Base-by-base conservation (phyloP, 345 rosid genomes). In the Hirschfeldia incana region DNA sequence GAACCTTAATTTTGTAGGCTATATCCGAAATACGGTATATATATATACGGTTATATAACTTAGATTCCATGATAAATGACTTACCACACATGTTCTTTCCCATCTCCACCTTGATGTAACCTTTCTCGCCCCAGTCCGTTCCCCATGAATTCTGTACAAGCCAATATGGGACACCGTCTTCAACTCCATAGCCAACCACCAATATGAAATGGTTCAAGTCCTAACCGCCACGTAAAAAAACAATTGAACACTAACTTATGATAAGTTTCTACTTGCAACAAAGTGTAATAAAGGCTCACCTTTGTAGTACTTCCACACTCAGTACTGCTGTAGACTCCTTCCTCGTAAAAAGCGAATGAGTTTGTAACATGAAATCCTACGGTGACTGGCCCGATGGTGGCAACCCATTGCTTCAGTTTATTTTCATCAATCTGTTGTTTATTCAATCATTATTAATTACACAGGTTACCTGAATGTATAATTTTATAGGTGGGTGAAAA, bases 141-240 rank as follows among this genome's bases (percentile, higher is more conserved):
- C 97, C 97, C 97, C 97, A 89, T n/a, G 98, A 94, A 85, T 94
- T 92, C 91, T 94, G 90, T 69, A 92, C 82, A 49, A 94, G 88
- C 98, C 98, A 94, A 79, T 89, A 92, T 1, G 91, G 91, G 2
- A 90, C 84, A 33, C 89, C 95, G 36, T 86, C 55, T 84, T 92
- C 97, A 9, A 92, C 84, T 80, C 98, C 98, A 73, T 90, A 92
- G 9, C 98, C 98, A 46, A 94, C 95, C 8, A 92, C 98, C 76
- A 92, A 78, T 74, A 94, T 97, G 2, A 97, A 92, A 36, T 94
- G 98, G 92, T 94, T 94, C 88, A 94, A 94, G 69, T 91, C 97
- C 98, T 92, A 83, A 21, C 78, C 70, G 65, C 53, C 80, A 57
- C 67, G 65, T 37, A n/a, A 5, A 2, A 32, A 1, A 73, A 27